phyloP scores from a whole-genome alignment of 345 rosid genomes.

The Sapria himalayana region DNA sequence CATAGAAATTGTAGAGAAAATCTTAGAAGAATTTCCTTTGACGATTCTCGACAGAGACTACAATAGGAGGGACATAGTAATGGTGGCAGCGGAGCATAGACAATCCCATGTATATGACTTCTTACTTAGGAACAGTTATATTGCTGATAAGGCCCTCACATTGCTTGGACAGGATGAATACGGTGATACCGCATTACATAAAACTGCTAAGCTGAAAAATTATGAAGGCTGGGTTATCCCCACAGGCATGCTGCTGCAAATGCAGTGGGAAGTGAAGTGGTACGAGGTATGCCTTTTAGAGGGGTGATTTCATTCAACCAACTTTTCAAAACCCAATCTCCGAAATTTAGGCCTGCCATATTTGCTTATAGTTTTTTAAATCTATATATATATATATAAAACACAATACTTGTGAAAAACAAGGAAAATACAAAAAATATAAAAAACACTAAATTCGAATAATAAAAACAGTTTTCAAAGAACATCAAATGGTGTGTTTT shows the following conservation, averaged over 20 bases:
- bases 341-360: too few species aligned
- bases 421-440: too few species aligned
- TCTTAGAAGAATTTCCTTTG: slow-evolving; percentile 9
- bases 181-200: slow-evolving; percentile 31
- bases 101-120: slow-evolving; percentile 20
- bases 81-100: slow-evolving; percentile 32
- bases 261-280: slow-evolving; percentile 59
- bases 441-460: too few species aligned
- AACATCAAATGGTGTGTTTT: too few species aligned
- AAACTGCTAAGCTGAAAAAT: slow-evolving; percentile 22
- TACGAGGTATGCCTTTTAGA: slow-evolving; percentile 17
- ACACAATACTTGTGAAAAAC: too few species aligned
- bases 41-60: slow-evolving; percentile 14
- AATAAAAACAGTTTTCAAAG: too few species aligned
- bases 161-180: slow-evolving; percentile 18
- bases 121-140: slow-evolving; percentile 6
- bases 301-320: too few species aligned
- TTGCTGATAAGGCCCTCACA: slow-evolving; percentile 12
- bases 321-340: too few species aligned
- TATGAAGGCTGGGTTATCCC: slow-evolving; percentile 35
- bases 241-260: slow-evolving; percentile 30
- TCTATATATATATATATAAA: too few species aligned
- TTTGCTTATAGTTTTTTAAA: too few species aligned
- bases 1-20: slow-evolving; percentile 14
- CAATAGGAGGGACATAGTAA: slow-evolving; percentile 13